These are phyloP conservation scores for Nemania diffusa DNA, from an alignment of 2,329 filamentous ascomycete species.

Conservation along the genomic window DNA sequence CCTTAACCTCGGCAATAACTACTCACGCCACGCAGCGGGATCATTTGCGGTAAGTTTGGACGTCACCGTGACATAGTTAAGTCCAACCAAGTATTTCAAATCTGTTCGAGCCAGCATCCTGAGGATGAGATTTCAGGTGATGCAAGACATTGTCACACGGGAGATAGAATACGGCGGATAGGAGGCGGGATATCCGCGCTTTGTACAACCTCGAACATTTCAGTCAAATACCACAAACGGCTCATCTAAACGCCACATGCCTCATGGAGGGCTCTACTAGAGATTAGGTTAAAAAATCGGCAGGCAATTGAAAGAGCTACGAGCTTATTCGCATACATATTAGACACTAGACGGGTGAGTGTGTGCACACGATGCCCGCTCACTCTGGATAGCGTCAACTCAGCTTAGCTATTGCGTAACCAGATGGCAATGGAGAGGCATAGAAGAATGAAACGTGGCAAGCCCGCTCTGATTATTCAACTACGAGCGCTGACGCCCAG, in stretches of 20 bases:
- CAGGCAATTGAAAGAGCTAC: background rate
- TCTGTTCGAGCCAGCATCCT: background rate
- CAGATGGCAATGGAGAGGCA: background rate
- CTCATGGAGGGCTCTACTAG: background rate
- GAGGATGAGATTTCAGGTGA: background rate
- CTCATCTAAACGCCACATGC: background rate
- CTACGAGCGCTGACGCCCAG: background rate
- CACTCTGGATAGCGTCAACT: background rate
- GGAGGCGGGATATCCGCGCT: background rate
- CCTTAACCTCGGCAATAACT: background rate
- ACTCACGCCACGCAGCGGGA: background rate
- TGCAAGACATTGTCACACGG: background rate
- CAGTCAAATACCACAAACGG: background rate
- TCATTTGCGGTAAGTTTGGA: background rate
- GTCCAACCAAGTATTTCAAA: background rate
- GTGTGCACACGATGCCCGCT: background rate
- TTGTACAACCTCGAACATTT: background rate
- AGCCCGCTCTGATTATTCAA: background rate
- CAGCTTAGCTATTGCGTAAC: background rate
- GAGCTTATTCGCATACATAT: background rate
- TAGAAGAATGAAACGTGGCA: background rate
- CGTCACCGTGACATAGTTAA: background rate
- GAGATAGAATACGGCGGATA: background rate
- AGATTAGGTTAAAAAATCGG: background rate
- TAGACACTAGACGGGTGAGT: background rate